Evolutionary conservation across 2,329 filamentous ascomycete genomes (phyloP).

Genomic region (Penicillium sp.): DNA sequence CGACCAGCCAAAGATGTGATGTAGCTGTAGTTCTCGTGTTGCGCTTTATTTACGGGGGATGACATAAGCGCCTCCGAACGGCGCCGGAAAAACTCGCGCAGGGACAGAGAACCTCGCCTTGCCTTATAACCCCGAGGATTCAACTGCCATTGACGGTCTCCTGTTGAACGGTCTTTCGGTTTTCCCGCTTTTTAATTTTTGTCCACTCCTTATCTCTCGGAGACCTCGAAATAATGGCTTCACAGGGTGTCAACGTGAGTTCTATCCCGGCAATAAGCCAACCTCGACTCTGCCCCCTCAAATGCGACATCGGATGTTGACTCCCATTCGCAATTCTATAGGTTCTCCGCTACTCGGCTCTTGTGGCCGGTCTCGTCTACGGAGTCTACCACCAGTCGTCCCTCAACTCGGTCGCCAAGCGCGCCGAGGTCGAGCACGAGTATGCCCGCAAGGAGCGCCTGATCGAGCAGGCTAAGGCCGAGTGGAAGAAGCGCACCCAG

Average conservation of each 20-base stretch:
- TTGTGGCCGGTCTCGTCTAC: conserved; percentile 90
- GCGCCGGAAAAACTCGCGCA: conserved; percentile 46
- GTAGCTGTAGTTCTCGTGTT: conserved; percentile 13
- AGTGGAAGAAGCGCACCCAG: conserved; percentile 77
- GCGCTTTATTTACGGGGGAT: conserved; percentile 35
- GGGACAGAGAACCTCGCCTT: conserved; percentile 38
- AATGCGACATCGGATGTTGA: conserved; percentile 22
- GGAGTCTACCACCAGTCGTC: conserved; percentile 90
- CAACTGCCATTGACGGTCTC: conserved; percentile 40
- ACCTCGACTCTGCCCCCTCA: conserved; percentile 12
- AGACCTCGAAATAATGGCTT: conserved; percentile 58
- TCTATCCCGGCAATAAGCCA: conserved; percentile 15
- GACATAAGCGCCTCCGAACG: conserved; percentile 39
- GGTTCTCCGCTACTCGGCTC: conserved; percentile 96
- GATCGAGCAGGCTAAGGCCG: conserved; percentile 90
- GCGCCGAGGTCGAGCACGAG: conserved; percentile 72
- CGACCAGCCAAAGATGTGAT: conserved; percentile 5
- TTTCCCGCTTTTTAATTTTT: conserved; percentile 23
- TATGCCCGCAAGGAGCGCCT: conserved; percentile 88
- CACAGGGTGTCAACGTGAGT: conserved; percentile 68
- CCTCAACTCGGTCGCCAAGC: conserved; percentile 71
- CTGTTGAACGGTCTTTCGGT: conserved; percentile 33
- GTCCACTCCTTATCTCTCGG: conserved; percentile 41
- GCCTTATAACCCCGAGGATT: conserved; percentile 26
- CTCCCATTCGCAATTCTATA: conserved; percentile 44